Base-by-base conservation (phyloP, 2,329 filamentous ascomycete species). In the Xylaria sp. region DNA sequence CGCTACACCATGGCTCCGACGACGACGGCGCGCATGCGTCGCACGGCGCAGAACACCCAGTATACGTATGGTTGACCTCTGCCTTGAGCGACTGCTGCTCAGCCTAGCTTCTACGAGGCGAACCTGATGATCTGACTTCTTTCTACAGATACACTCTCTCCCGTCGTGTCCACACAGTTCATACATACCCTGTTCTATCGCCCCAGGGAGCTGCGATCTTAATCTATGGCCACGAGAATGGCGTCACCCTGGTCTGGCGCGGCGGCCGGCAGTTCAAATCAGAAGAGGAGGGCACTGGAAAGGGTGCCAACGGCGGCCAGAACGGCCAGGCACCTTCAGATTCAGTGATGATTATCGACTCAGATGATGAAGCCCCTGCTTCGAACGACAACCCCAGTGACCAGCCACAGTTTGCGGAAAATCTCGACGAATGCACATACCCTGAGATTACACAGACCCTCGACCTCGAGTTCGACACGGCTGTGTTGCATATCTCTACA, bases 161-260 rank as follows among this genome's bases (percentile, higher is more conserved):
- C 48, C 78, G 81, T 61, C 82, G 84, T 60, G 76, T 86, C 52
- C 78, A 87, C 70, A 77, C 83, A 67, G 78, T 85, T 54, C 82
- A 85, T 65, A 79, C 79, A 3, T 87, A 87, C 67, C 85, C 85
- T 0, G 76, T 85, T 16, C 77, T 79, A 59, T 86, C 85, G 1
- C 79, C 83, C 1, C 85, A 88, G 67, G 85, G 85, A 42, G 85
- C 85, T 5, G 83, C 80, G 2, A 80, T 88, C 67, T 70, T 88
- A 30, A 73, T 88, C 50, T 86, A 86, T 66, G 84, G 82, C 51
- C 84, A 87, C 66, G 83, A 86, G 60, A 84, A 81, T 70, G 85
- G 85, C 50, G 72, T 87, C 48, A 84, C 80, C 2, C 67, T 88
- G 44, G 72, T 84, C 23, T 88, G 85, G 85, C 80, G 83, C 48